Base-by-base conservation (phyloP, 176 grass and related monocot genomes). In the Areca catechu region DNA sequence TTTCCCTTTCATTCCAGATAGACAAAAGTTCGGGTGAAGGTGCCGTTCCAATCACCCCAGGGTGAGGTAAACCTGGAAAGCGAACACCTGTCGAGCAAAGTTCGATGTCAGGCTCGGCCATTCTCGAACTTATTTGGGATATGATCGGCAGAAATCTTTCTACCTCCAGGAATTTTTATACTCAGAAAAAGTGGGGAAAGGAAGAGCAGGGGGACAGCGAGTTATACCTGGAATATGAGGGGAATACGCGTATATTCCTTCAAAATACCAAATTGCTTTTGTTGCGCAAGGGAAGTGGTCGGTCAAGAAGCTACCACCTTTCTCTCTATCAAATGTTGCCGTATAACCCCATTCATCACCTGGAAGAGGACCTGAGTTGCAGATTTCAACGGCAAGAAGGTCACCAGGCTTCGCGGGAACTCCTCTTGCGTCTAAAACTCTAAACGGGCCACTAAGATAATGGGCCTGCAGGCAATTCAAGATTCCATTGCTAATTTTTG, bases 261-360 rank as follows among this genome's bases (percentile, higher is more conserved):
- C 83, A 47, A 97, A 97, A 75, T 97, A 97, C 92, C 92, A 97
- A 60, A 97, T 91, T 14, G 75, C 80, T 71, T 97, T 88, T 54
- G 83, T 88, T 69, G 86, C 92, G 72, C 28, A 74, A 49, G 92
- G 92, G 56, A 97, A 88, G 62, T 97, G 83, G 7, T 88, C 92
- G 0, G 83, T 97, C 77, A 97, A 73, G 68, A 91, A 97, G 18
- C 92, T 78, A 49, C 92, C 92, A 54, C 92, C 86, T 56, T 91
- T 97, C 14, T 85, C 92, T 75, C 80, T 90, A 64, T 88, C 92
- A 7, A 97, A 97, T 58, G 89, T 91, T 56, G 77, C 86, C 30
- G 92, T 97, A 58, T 85, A 91, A 59, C 86, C 86, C 92, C 86
- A 97, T 60, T 91, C 86, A 22, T 91, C 80, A 16, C 83, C 92